Evolutionary conservation across 2,329 filamentous ascomycete species (phyloP), one percentile per base, ranked within the genome.

Genomic region (Graphilbum ipis-grandicollis): DNA sequence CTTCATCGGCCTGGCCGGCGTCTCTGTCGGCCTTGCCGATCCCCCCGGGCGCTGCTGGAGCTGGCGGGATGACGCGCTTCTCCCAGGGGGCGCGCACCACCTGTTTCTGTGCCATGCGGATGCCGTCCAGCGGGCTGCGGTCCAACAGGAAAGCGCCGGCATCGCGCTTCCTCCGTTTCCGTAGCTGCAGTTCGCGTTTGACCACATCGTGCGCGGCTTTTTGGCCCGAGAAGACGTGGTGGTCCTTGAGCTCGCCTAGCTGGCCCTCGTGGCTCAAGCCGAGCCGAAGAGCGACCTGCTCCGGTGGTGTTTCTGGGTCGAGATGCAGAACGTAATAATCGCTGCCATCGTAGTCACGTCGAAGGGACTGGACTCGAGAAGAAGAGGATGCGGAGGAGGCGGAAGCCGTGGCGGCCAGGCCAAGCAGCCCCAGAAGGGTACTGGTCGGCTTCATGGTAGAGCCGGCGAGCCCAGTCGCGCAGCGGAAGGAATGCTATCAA

Each of bases 271-370:
- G 77, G 32, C 69, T 65, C 34, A 93, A 63, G 17, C 82, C 84
- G 9, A 98, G 62, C 18, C 73, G 66, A 33, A 63, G 59, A 21
- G 85, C 85, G 44, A 94, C 65, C 30, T 78, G 65, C 19, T 68
- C 58, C 14, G 85, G 84, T 13, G 73, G 65, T 7, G 70, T 64
- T 28, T 68, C 63, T 12, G 70, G 60, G 41, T 79, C 71, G 50
- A 98, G 69, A 46, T 94, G 81, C 33, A 98, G 66, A 44, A 92
- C 85, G 55, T 96, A 94, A 60, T 93, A 96, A 56, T 98, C 88
- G 57, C 85, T 74, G 29, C 70, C 66, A 35, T 79, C 70, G 63
- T 92, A 82, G 51, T 90, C 70, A 47, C 81, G 78, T 43, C 40
- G 66, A 60, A 35, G 64, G 60, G 32, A 72, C 54, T 37, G 48